Conservation (phyloP, 2,329 filamentous ascomycete genomes). For the Hypoxylon sp. region DNA sequence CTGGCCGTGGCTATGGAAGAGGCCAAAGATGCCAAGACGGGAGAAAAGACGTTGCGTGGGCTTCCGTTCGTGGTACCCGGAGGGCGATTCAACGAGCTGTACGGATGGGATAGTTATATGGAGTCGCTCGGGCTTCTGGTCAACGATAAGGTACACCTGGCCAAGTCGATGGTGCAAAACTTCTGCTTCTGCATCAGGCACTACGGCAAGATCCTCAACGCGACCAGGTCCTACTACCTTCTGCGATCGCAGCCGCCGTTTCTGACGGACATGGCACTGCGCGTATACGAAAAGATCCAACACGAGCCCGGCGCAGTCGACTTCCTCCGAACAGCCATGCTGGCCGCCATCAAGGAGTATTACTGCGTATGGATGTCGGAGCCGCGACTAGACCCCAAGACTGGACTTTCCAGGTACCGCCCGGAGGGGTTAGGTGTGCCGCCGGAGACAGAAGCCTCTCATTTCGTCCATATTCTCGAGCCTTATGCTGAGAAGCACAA, state of each 20-base stretch:
- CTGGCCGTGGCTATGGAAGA: slow-evolving; percentile 91
- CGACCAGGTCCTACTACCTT: slow-evolving; percentile 95
- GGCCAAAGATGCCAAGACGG: slow-evolving; percentile 69
- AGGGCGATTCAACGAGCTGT: slow-evolving; percentile 96
- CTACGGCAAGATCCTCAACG: slow-evolving; percentile 98
- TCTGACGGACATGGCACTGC: slow-evolving; percentile 94
- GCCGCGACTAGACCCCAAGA: slow-evolving; percentile 78
- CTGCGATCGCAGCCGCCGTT: slow-evolving; percentile 95
- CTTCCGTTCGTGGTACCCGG: slow-evolving; percentile 97
- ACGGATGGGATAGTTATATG: slow-evolving; percentile 99
- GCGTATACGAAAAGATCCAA: slow-evolving; percentile 93
- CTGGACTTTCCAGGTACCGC: slow-evolving; percentile 84
- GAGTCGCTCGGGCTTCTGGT: slow-evolving; percentile 88
- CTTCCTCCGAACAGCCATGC: slow-evolving; percentile 79
- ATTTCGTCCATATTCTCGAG: slow-evolving; percentile 83
- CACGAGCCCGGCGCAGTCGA: slow-evolving; percentile 81
- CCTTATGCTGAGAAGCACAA: slow-evolving; percentile 86
- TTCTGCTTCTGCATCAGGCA: slow-evolving; percentile 99
- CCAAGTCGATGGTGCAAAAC: slow-evolving; percentile 93
- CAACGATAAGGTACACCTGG: slow-evolving; percentile 84
- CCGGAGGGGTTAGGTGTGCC: slow-evolving; percentile 86
- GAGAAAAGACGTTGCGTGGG: slow-evolving; percentile 75
- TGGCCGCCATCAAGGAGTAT: slow-evolving; percentile 97
- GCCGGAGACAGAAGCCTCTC: slow-evolving; percentile 86
- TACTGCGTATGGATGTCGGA: slow-evolving; percentile 85